Base-by-base conservation (phyloP, 108 stramenopile species). In the Chaetoceros tenuissimus region DNA sequence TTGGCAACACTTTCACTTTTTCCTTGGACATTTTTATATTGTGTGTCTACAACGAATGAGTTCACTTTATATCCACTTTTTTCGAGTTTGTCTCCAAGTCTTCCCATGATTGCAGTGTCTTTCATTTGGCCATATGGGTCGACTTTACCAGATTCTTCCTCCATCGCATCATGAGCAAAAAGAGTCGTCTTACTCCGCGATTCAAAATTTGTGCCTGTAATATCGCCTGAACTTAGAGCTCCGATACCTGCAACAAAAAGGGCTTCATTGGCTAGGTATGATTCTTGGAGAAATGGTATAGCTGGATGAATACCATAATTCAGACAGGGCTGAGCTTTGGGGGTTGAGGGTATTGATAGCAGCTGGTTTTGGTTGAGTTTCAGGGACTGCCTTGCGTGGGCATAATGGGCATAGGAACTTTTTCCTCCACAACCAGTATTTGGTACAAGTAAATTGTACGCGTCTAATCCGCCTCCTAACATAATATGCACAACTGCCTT, bases 131-230 rank as follows among this genome's bases (percentile, higher is more conserved):
- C n/a, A n/a, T n/a, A n/a, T n/a, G n/a, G n/a, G 31, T 75, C 74
- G 13, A 75, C 48, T 26, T 57, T 57, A 40, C 66, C 60, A 2
- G 69, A 58, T 30, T 66, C 68, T n/a, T 26, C 24, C 31, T 71
- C 66, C 74, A 66, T 60, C 31, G 59, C 60, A 43, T 75, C 67
- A 47, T 75, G 74, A 28, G 69, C 74, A 63, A 75, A 75, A 20
- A 55, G 31, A 3, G 22, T 24, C 28, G 67, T 68, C 26, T 48
- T 47, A 0, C 53, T 61, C 16, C 28, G 13, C 10, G 16, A 2
- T 19, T 34, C 25, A 13, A 54, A 71, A 17, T 68, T 53, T 16
- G 57, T 53, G n/a, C 52, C 51, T 21, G 28, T 48, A 19, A 64
- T 50, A 3, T 59, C 59, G 28, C 47, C 53, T n/a, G n/a, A n/a